Percentiles rank a stretch among this genome's conserved stretches.
Evolutionary conservation across 176 grass and related monocot species (phyloP).

Genomic region (Elymus sibiricus): DNA sequence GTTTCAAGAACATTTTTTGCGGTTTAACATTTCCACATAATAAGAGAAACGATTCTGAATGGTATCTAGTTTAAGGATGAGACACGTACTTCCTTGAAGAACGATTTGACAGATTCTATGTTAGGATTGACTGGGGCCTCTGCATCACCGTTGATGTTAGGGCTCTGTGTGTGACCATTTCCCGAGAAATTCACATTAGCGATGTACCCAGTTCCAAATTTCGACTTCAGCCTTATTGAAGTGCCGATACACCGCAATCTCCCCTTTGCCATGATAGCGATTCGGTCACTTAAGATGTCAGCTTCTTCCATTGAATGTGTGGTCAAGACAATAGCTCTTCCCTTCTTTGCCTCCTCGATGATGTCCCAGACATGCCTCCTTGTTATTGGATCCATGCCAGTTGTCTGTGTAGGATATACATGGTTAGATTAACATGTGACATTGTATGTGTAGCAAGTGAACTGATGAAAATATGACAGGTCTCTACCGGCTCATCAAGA

Average conservation of each 20-base stretch:
- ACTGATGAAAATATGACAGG: background rate
- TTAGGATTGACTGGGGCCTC: conserved; percentile 35
- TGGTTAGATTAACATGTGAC: conserved; percentile 13
- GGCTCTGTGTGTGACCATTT: conserved; percentile 46
- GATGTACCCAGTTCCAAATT: conserved; percentile 91
- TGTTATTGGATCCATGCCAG: conserved; percentile 99
- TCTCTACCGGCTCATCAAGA: conserved; percentile 88
- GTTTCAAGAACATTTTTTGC: conserved; percentile 10
- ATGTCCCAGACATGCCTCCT: conserved; percentile 97
- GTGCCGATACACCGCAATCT: conserved; percentile 91
- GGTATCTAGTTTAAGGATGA: conserved; percentile 7
- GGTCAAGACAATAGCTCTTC: conserved; percentile 94
- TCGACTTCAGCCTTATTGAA: conserved; percentile 89
- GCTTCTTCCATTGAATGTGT: conserved; percentile 99
- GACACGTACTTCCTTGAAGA: conserved; percentile 81
- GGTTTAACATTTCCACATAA: conserved; percentile 3
- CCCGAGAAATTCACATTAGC: conserved; percentile 86
- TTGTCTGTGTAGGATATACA: conserved; percentile 58
- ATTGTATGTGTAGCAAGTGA: conserved; percentile 1
- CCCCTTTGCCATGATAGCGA: conserved; percentile 98
- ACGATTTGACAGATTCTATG: conserved; percentile 67
- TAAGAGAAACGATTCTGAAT: background rate
- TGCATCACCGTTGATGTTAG: conserved; percentile 22
- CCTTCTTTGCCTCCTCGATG: conserved; percentile 94
- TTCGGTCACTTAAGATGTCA: conserved; percentile 89